These are phyloP conservation scores for Paulinella micropora DNA, from an alignment of 78 protist species.

Conservation along the genomic window DNA sequence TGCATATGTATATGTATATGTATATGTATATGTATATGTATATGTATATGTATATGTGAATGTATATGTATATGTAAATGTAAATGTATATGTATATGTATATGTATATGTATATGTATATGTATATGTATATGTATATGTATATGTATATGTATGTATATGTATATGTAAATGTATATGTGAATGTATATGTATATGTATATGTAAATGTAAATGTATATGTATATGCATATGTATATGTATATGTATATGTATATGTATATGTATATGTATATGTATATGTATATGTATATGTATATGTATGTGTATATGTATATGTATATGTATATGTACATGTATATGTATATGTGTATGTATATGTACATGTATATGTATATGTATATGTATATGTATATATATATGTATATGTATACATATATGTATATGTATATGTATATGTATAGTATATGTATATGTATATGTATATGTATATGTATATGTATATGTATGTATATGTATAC, in stretches of 20 bases:
- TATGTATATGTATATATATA: background rate
- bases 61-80: background rate
- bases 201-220: background rate
- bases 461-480: background rate
- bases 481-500: background rate
- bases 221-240: background rate
- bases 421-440: background rate
- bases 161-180: background rate
- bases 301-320: background rate
- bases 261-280: background rate
- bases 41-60: background rate
- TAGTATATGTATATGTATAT: background rate
- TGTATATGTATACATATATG: background rate
- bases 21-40: background rate
- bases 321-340: background rate
- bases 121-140: background rate
- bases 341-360: background rate
- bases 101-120: background rate
- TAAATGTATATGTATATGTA: background rate
- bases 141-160: background rate
- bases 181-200: background rate
- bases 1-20: background rate
- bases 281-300: background rate
- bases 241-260: background rate
- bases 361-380: background rate